A percentile compares a stretch with the other conserved stretches of the same genome.
phyloP scores from a whole-genome alignment of 139 green algal species.

The Desmodesmus armatus region DNA sequence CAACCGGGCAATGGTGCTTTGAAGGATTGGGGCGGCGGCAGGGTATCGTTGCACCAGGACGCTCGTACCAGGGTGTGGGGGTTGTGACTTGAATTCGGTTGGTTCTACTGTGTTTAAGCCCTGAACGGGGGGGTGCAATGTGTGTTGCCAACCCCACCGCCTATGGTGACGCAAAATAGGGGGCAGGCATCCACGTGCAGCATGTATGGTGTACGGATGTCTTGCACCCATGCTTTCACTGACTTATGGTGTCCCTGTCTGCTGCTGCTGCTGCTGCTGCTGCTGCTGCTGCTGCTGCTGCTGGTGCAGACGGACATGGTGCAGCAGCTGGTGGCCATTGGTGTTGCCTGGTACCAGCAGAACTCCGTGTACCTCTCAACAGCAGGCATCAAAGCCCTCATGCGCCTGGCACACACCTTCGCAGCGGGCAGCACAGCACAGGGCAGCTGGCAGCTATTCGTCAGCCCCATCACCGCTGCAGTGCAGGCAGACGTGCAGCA shows the following conservation, averaged over 20 bases:
- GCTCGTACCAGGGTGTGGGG: no score
- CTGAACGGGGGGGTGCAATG: no score
- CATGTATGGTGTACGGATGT: not conserved
- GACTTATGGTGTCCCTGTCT: no score
- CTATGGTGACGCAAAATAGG: no score
- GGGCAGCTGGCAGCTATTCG: constrained; percentile 16
- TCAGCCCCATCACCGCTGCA: constrained; percentile 18
- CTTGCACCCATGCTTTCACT: not conserved
- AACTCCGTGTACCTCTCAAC: constrained; percentile 17
- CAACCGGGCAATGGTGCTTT: no score
- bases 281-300: not conserved
- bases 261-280: not conserved
- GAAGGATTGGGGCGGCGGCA: no score
- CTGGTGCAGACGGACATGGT: constrained; percentile 25
- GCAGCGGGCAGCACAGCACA: constrained; percentile 17
- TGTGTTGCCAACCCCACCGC: no score
- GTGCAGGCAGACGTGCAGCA: constrained; percentile 15
- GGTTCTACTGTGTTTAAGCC: no score
- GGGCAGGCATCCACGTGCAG: not conserved
- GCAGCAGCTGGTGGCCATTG: constrained; percentile 39
- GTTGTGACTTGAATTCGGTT: no score
- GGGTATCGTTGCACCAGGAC: no score
- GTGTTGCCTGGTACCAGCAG: constrained; percentile 40
- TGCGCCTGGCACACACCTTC: constrained; percentile 39
- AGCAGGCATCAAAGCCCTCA: constrained; percentile 41